Base-by-base conservation (phyloP, 2,329 filamentous ascomycete species). In the Orbilia blumenaviensis region DNA sequence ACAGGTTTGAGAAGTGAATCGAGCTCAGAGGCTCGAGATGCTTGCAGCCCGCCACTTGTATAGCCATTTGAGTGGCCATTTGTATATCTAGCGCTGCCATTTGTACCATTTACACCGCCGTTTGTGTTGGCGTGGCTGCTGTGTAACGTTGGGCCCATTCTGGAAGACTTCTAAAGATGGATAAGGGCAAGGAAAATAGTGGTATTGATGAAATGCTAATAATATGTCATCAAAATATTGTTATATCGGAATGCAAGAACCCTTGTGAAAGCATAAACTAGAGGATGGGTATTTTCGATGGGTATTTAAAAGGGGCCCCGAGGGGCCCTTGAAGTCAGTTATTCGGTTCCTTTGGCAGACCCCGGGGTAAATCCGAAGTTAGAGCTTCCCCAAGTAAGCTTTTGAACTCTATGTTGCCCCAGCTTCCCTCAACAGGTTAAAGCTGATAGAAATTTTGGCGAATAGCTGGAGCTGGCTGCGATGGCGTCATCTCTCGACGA, bases 101-200 rank as follows among this genome's bases (percentile, higher is more conserved):
- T 62, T 12, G 44, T 27, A 8, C 52, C 52, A 38, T 56, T 56
- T 38, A 18, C 9, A 56, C 38, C 29, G 6, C 32, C 52, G 32
- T 56, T 56, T 76, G 72, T 68, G 64, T 76, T 76, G 72, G 14
- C 6, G 18, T 29, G 14, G 58, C 60, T 46, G 64, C 32, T 69
- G 58, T 69, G 64, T 69, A 76, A 76, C 48, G 32, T 44, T 52
- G 64, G 64, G 29, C 71, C 58, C 72, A 76, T 76, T 42, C 44
- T 48, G 25, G 44, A 29, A 42, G 56, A 14, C 41, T 36, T 36
- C 50, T 14, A 23, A 58, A 27, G 32, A 41, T 8, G 42, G 38
- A 48, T 27, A 54, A 32, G 27, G 27, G 7, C n/a, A 16, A n/a
- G 21, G 41, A 38, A 21, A 46, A 46, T n/a, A 46, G 41, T 9